phyloP scores from a whole-genome alignment of 2,329 filamentous ascomycete genomes.

The Alternaria atra region DNA sequence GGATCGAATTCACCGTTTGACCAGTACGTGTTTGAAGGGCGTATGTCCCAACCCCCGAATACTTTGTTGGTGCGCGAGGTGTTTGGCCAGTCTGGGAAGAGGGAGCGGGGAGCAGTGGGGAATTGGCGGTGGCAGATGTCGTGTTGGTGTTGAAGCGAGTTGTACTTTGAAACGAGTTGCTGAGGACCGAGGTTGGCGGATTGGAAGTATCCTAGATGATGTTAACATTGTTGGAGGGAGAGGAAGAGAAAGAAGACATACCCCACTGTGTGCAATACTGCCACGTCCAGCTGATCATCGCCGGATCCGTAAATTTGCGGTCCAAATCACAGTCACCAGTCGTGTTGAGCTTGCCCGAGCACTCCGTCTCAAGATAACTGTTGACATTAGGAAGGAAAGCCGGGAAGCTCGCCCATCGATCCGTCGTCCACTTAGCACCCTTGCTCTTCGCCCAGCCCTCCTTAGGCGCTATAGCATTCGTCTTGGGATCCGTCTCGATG shows the following conservation, averaged over 20 bases:
- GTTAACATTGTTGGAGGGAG: slow-evolving; percentile 9
- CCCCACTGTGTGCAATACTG: slow-evolving; percentile 64
- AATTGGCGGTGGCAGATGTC: slow-evolving; percentile 61
- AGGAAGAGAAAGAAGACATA: slow-evolving; percentile 19
- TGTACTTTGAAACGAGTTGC: slow-evolving; percentile 59
- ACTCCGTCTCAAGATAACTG: slow-evolving; percentile 52
- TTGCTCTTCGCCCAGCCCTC: slow-evolving; percentile 54
- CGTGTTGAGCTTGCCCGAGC: slow-evolving; percentile 43
- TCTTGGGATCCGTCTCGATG: slow-evolving; percentile 55
- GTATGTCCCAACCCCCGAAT: slow-evolving; percentile 62
- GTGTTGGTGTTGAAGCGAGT: slow-evolving; percentile 56
- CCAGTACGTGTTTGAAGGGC: slow-evolving; percentile 63
- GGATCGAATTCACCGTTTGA: slow-evolving; percentile 62
- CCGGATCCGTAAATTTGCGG: slow-evolving; percentile 44
- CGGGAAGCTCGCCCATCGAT: slow-evolving; percentile 55
- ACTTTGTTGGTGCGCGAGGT: slow-evolving; percentile 52
- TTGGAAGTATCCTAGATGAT: slow-evolving; percentile 55
- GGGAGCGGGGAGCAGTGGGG: slow-evolving; percentile 50
- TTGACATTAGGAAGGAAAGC: slow-evolving; percentile 52
- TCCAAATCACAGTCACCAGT: slow-evolving; percentile 52
- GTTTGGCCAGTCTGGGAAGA: slow-evolving; percentile 55
- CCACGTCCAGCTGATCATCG: slow-evolving; percentile 59
- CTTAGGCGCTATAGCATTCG: slow-evolving; percentile 48
- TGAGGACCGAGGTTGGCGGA: slow-evolving; percentile 59
- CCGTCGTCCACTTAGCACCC: slow-evolving; percentile 53